These are phyloP conservation scores for Allomyces macrogynus DNA, from an alignment of 192 early-diverging fungal species.

Conservation along the genomic window DNA sequence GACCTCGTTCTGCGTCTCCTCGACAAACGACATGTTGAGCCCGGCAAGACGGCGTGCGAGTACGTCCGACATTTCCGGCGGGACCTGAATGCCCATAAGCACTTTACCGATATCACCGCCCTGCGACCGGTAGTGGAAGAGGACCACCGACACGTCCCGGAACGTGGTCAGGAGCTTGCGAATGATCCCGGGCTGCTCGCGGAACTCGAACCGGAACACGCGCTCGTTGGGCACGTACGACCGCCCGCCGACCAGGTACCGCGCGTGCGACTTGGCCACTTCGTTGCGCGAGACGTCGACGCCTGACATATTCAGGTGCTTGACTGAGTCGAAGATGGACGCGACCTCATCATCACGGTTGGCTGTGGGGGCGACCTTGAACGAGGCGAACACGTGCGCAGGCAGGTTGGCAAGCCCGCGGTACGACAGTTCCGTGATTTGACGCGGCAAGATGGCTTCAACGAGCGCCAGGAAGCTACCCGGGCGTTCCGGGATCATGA, in stretches of 20 bases:
- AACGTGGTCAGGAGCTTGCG: constrained; percentile 62
- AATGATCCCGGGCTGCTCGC: constrained; percentile 82
- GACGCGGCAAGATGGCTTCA: constrained; percentile 57
- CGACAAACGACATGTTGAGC: no score
- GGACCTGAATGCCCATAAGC: constrained; percentile 82
- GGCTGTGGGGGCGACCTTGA: neutral
- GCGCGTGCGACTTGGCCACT: constrained; percentile 87
- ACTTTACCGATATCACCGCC: constrained; percentile 90
- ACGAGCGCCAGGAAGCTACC: constrained; percentile 52
- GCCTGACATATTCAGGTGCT: neutral
- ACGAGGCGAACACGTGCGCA: neutral
- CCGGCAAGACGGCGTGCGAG: neutral
- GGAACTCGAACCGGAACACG: constrained; percentile 87
- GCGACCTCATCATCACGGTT: constrained; percentile 46
- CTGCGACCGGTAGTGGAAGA: constrained; percentile 95
- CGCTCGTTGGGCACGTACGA: constrained; percentile 59
- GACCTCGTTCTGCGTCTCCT: no score
- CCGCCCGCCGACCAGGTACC: constrained; percentile 80
- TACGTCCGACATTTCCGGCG: constrained; percentile 13
- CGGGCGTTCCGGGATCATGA: constrained; percentile 80
- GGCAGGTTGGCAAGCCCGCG: neutral
- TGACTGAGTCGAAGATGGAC: constrained; percentile 38
- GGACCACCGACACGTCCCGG: constrained; percentile 50
- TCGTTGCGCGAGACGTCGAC: constrained; percentile 37
- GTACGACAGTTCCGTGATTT: constrained; percentile 84